Base-by-base conservation (phyloP, 2,329 filamentous ascomycete genomes). In the Talaromyces atroroseus region DNA sequence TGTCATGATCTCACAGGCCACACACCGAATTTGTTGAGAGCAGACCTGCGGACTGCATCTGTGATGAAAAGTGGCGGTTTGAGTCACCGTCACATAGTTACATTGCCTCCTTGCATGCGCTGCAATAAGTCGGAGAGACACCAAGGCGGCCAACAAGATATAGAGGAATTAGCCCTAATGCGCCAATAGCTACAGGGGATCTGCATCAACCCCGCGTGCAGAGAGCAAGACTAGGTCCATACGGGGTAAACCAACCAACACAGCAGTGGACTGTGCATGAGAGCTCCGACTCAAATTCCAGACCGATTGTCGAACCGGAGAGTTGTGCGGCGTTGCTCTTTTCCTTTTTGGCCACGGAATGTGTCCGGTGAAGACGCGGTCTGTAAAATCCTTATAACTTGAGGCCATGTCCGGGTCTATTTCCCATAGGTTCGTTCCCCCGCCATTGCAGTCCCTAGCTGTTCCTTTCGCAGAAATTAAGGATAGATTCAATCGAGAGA, bases 11-110 rank as follows among this genome's bases (percentile, higher is more conserved):
- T 16, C 32, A 10, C 32, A 36, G 16, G 32, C 32, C 32, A 36
- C 2, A 36, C 12, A 5, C 32, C 32, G 8, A 44, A 11, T 21
- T 11, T 14, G 5, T 14, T 16, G 21, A 44, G 20, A 42, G 40
- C 3, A 14, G 23, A 18, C 8, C n/a, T n/a, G n/a, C n/a, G n/a
- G n/a, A n/a, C 20, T n/a, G 26, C 24, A 50, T 40, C 36, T 40
- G 8, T 7, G 4, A 51, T n/a, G 5, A 12, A 40, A 42, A 20
- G 10, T 10, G 11, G 24, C 24, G 3, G 6, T 21, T 49, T 42
- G 54, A 12, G 7, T 21, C 38, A 50, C 48, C 14, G 50, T 58
- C 23, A 65, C 63, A 69, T 29, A 21, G 40, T 42, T 44, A 44
- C 40, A 44, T 21, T 44, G 40, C 20, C 40, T 21, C 20, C 20